These are phyloP conservation scores for Russula emetica DNA, from an alignment of 768 basidiomycete species.

Conservation along the genomic window DNA sequence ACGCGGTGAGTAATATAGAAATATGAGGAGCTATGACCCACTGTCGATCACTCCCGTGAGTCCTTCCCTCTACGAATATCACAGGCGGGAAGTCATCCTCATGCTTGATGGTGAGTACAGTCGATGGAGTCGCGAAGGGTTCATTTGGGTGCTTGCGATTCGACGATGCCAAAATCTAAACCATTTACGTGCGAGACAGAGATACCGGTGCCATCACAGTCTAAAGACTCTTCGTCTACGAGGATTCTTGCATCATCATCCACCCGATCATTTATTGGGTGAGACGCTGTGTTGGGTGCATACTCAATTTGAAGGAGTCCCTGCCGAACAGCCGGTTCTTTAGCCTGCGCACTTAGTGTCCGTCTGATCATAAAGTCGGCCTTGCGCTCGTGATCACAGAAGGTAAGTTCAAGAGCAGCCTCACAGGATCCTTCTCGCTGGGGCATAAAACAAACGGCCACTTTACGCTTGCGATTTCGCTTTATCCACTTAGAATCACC, in stretches of 20 bases:
- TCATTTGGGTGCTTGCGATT: constrained; percentile 33
- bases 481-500: constrained; percentile 5
- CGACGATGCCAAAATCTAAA: constrained; percentile 51
- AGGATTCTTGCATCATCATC: background rate
- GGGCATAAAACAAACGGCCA: constrained; percentile 7
- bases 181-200: constrained; percentile 33
- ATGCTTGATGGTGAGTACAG: constrained; percentile 23
- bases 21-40: background rate
- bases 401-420: constrained; percentile 12
- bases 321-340: background rate
- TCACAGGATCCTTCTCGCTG: constrained; percentile 11
- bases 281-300: background rate
- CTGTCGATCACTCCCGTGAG: constrained; percentile 8
- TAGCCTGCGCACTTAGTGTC: background rate
- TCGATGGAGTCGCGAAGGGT: constrained; percentile 16
- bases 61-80: constrained; percentile 15
- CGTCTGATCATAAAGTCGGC: constrained; percentile 13
- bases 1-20: background rate
- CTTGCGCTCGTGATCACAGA: background rate
- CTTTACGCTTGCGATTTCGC: background rate
- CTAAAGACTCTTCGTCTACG: constrained; percentile 26
- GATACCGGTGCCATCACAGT: constrained; percentile 50
- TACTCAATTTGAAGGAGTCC: background rate
- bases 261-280: background rate
- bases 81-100: constrained; percentile 14